phyloP scores from a whole-genome alignment of 2,329 filamentous ascomycete species.

The Westerdykella sp. region DNA sequence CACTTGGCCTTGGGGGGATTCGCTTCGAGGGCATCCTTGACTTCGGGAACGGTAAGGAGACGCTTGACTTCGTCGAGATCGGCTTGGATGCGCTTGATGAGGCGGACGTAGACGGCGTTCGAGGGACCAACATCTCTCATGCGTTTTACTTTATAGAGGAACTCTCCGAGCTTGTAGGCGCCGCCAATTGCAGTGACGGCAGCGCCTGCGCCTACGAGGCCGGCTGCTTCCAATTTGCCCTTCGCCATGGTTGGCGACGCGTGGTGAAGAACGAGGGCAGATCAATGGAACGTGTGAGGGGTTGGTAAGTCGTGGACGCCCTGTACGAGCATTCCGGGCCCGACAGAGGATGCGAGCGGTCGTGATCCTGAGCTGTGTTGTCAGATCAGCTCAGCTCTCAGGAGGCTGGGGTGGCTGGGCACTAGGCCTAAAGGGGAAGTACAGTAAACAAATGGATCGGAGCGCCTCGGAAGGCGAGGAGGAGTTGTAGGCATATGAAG shows the following conservation, averaged over 20 bases:
- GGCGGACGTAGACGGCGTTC: slow-evolving; percentile 36
- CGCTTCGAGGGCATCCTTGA: slow-evolving; percentile 33
- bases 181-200: slow-evolving; percentile 31
- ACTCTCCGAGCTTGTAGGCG: slow-evolving; percentile 36
- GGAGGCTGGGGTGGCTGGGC: slow-evolving; percentile 12
- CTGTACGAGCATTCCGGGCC: slow-evolving; percentile 31
- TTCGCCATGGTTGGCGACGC: slow-evolving; percentile 25
- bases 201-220: slow-evolving; percentile 28
- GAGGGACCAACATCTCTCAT: slow-evolving; percentile 33
- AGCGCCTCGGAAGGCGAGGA: too few relatives aligned
- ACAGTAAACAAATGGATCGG: neutral
- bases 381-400: slow-evolving; percentile 17
- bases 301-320: slow-evolving; percentile 23
- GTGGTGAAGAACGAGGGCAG: neutral
- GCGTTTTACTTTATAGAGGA: slow-evolving; percentile 31
- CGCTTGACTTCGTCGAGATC: slow-evolving; percentile 36
- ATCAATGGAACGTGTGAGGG: slow-evolving; percentile 18
- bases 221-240: slow-evolving; percentile 13
- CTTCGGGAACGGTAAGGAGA: slow-evolving; percentile 32
- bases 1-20: slow-evolving; percentile 35
- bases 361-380: slow-evolving; percentile 16
- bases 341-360: slow-evolving; percentile 15
- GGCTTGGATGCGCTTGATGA: slow-evolving; percentile 32
- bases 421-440: slow-evolving; percentile 7
- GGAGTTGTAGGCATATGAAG: too few relatives aligned